Base-by-base conservation (phyloP, 2,329 filamentous ascomycete genomes). In the Colletotrichum eleusines region DNA sequence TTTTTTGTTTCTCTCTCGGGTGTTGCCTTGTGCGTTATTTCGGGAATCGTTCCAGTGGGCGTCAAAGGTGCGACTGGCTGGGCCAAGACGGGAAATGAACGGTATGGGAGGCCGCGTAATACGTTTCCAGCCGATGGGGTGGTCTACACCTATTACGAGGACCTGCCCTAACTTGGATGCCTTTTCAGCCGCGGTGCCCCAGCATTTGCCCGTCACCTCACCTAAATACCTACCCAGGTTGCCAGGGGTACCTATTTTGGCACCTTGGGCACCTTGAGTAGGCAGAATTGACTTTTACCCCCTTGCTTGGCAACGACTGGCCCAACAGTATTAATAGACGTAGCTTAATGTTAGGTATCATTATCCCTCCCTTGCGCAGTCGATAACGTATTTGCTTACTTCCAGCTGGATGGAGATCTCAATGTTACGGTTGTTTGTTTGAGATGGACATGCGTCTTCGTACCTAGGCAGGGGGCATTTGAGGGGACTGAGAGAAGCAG, bases 91-190 rank as follows among this genome's bases (percentile, higher is more conserved):
- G 53, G n/a, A 38, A 23, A 48, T 53, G 48, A 33, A 3, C 31
- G 31, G 60, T 31, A 63, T 44, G 60, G 67, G 9, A 57, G 68
- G 68, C 68, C 64, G 64, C 68, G 64, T 71, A 68, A 68, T 59
- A n/a, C 44, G n/a, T 46, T 46, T 23, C 12, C 3, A 38, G 59
- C 16, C 44, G 12, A 60, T 2, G 12, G 20, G 28, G 59, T 44
- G 46, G 61, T 38, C 7, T 46, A 31, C n/a, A n/a, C n/a, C n/a
- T n/a, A n/a, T n/a, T n/a, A n/a, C n/a, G n/a, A n/a, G n/a, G n/a
- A n/a, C 20, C 38, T 55, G 63, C 66, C 66, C 62, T 69, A 69
- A 59, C 31, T 16, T 42, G 42, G 26, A 38, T 57, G 67, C 58
- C 58, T 48, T 42, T 35, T 23, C n/a, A 44, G 58, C 23, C 42